Percentiles rank a stretch among this genome's conserved stretches.
phyloP scores from a whole-genome alignment of 1,284 basidiomycete species.

The Hortiboletus rubellus region DNA sequence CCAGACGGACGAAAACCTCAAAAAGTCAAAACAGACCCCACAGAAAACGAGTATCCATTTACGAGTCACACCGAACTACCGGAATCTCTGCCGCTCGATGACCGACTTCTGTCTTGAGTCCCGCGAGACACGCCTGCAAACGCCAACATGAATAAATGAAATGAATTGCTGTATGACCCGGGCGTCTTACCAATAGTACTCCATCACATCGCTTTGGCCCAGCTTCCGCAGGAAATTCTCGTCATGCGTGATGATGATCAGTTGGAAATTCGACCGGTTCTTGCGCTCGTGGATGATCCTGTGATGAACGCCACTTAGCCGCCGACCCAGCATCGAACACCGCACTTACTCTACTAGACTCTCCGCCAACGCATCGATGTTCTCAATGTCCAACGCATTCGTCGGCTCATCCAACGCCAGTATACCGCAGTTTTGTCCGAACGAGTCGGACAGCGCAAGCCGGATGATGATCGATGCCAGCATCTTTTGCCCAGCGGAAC shows the following conservation, averaged over 20 bases:
- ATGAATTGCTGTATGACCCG: background rate
- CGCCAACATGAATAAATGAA: background rate
- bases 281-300: constrained; percentile 94
- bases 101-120: constrained; percentile 70
- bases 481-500: constrained; percentile 98
- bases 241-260: constrained; percentile 97
- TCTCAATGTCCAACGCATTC: constrained; percentile 95
- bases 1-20: constrained; percentile 2
- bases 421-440: constrained; percentile 97
- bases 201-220: constrained; percentile 85
- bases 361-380: constrained; percentile 91
- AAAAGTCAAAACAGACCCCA: constrained; percentile 5
- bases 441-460: constrained; percentile 96
- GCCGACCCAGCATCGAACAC: background rate
- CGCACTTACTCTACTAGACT: constrained; percentile 85
- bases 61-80: constrained; percentile 36
- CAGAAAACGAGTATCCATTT: background rate
- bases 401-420: constrained; percentile 98
- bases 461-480: constrained; percentile 99
- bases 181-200: constrained; percentile 77
- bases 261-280: constrained; percentile 90
- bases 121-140: constrained; percentile 54
- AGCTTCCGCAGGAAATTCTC: constrained; percentile 85
- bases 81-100: constrained; percentile 67
- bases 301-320: background rate